Base-by-base conservation (phyloP, 768 basidiomycete genomes). In the Lactarius sp. region DNA sequence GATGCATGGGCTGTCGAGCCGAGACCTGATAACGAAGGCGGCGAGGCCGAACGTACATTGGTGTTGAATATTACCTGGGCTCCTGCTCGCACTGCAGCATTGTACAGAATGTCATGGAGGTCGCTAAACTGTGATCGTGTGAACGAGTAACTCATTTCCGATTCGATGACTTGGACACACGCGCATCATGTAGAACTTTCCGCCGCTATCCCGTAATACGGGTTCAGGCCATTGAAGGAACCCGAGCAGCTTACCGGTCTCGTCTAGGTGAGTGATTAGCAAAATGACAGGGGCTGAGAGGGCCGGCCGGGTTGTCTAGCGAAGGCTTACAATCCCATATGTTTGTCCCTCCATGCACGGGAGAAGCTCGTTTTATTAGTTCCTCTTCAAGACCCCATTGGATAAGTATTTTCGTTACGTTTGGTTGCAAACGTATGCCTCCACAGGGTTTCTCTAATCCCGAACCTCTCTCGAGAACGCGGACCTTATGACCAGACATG, bases 351-450 rank as follows among this genome's bases (percentile, higher is more conserved):
- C 39, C 65, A 52, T 49, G 59, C 3, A 34, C 33, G 7, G 60
- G 16, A 27, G 61, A 49, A 27, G 31, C 64, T 42, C 8, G 41
- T 7, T 37, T 62, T 42, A 22, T 46, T 46, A 68, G 13, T 56
- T 66, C 65, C 14, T 62, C 67, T 5, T 49, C 65, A 14, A 68
- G 67, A 16, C 67, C 67, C 67, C 67, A 68, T 7, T 57, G 54
- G 1, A 57, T 39, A 13, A 68, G 65, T 44, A 68, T 62, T 44
- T 66, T 68, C 4, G 65, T 68, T 33, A 66, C 52, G 34, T 68
- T 68, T 37, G 67, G 67, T 1, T 65, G 44, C 31, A 68, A 18
- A 16, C 65, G 61, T 16, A 66, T 34, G 33, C 67, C 67, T 14
- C 52, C 61, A 0, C 44, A 31, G 2, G n/a, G 12, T 1, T 50